Base-by-base conservation (phyloP, 305 asterid genomes). In the Fraxinus baroniana region DNA sequence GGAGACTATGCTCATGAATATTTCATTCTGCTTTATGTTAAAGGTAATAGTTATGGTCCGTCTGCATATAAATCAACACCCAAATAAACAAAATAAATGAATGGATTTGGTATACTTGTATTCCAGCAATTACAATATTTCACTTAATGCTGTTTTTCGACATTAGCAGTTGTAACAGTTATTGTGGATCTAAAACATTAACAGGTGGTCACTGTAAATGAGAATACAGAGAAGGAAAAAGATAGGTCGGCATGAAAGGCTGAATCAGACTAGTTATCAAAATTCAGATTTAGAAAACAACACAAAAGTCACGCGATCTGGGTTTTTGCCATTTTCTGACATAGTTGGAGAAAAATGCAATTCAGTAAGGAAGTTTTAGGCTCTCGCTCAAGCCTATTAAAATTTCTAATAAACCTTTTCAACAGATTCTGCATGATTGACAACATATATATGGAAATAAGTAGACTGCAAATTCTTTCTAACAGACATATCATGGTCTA, bases 1-100 rank as follows among this genome's bases (percentile, higher is more conserved):
- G 92, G 86, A 85, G 70, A 78, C 66, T 74, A 82, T 68, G 68
- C 78, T 77, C 33, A 20, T 32, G 80, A 39, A 85, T 26, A 72
- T 78, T 73, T 73, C 74, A 78, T 46, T 46, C 18, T 33, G 80
- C 41, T 78, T 74, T 76, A 46, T 57, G 52, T 72, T 77, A 17
- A 52, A 49, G 35, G 62, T 68, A 28, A 68, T 20, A 68, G 36
- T 26, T 68, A 13, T 28, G 74, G 74, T 28, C 74, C 37, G 15
- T 26, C 74, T 28, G 74, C 37, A 28, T 68, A 68, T 68, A 28
- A 26, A 24, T 68, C 81, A 73, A 71, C 52, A 78, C 39, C 7
- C 9, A 55, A 49, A 12, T 17, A 36, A 62, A 52, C 6, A 77
- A 18, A 36, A 72, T 55, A 79, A 71, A 70, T 68, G 10, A 64